Evolutionary conservation across 2,329 filamentous ascomycete genomes (phyloP).

Genomic region (Tothia fuscella): DNA sequence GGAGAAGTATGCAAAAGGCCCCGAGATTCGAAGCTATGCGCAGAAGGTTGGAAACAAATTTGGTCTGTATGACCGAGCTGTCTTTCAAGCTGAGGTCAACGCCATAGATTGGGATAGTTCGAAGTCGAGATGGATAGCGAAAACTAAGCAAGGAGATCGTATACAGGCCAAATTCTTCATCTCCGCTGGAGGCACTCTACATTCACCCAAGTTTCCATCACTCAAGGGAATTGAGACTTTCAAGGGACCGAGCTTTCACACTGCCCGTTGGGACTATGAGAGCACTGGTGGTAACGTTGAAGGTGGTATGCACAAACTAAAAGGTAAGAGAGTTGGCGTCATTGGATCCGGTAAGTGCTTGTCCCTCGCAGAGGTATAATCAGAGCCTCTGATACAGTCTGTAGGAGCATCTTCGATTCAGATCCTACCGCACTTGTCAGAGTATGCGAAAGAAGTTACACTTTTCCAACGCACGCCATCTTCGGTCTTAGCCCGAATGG

Average conservation of each 20-base stretch:
- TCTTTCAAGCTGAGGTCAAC: slow-evolving; percentile 37
- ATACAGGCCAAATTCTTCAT: slow-evolving; percentile 29
- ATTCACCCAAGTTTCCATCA: slow-evolving; percentile 32
- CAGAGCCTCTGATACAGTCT: background rate
- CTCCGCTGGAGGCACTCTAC: slow-evolving; percentile 29
- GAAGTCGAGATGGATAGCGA: slow-evolving; percentile 21
- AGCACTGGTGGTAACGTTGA: slow-evolving; percentile 24
- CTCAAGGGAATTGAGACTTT: slow-evolving; percentile 27
- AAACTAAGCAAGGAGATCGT: slow-evolving; percentile 14
- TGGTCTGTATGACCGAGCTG: slow-evolving; percentile 27
- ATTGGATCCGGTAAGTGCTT: slow-evolving; percentile 25
- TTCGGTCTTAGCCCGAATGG: slow-evolving; percentile 20
- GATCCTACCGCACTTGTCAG: slow-evolving; percentile 25
- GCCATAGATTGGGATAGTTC: slow-evolving; percentile 36
- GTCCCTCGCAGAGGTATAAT: background rate
- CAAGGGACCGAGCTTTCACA: slow-evolving; percentile 29
- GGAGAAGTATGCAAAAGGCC: slow-evolving; percentile 33
- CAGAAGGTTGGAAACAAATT: slow-evolving; percentile 35
- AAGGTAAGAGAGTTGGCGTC: slow-evolving; percentile 28
- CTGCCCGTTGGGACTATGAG: slow-evolving; percentile 30
- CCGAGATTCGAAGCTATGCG: slow-evolving; percentile 36
- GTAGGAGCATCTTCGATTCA: slow-evolving; percentile 27
- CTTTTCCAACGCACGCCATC: slow-evolving; percentile 32
- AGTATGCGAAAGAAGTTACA: slow-evolving; percentile 21
- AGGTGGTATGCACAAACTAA: slow-evolving; percentile 20